Evolutionary conservation across 2,329 filamentous ascomycete species (phyloP).

Genomic region (Pseudopyrenochaeta lycopersici): DNA sequence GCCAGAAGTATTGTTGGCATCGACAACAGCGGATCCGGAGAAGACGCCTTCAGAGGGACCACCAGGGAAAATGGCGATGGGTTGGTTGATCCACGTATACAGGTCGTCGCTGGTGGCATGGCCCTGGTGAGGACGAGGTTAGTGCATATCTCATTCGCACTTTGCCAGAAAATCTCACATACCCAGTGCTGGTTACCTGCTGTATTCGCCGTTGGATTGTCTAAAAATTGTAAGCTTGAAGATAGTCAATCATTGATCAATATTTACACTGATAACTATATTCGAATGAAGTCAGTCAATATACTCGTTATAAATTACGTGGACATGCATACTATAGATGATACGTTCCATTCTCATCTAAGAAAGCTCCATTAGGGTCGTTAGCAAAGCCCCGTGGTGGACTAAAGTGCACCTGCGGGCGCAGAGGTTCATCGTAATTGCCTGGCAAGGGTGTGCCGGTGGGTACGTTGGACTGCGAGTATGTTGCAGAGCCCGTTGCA

Average conservation of each 20-base stretch:
- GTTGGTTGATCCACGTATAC: conserved; percentile 71
- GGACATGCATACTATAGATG: conserved; percentile 71
- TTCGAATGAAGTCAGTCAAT: too few species aligned
- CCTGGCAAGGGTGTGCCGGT: conserved; percentile 50
- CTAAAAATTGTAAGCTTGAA: conserved; percentile 29
- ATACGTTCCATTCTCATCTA: conserved; percentile 65
- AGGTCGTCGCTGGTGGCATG: conserved; percentile 70
- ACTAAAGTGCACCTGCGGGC: conserved; percentile 66
- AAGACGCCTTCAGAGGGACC: conserved; percentile 64
- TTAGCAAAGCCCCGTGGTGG: conserved; percentile 64
- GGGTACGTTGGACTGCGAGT: conserved; percentile 33
- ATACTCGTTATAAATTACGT: too few species aligned
- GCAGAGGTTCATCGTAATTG: conserved; percentile 50
- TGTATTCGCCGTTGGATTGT: conserved; percentile 60
- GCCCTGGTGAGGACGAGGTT: conserved; percentile 34
- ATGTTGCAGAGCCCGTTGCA: too few species aligned
- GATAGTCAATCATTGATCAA: conserved; percentile 31
- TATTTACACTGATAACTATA: not conserved
- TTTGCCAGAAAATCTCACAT: not conserved
- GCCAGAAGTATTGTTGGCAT: conserved; percentile 71
- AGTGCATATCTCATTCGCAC: not conserved
- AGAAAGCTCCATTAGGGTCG: conserved; percentile 72
- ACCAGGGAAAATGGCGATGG: conserved; percentile 67
- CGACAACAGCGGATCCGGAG: conserved; percentile 66
- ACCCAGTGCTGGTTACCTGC: conserved; percentile 71